A percentile compares a stretch with the other conserved stretches of the same genome.
phyloP scores from a whole-genome alignment of 441 rosid species.

The Populus hybrid region DNA sequence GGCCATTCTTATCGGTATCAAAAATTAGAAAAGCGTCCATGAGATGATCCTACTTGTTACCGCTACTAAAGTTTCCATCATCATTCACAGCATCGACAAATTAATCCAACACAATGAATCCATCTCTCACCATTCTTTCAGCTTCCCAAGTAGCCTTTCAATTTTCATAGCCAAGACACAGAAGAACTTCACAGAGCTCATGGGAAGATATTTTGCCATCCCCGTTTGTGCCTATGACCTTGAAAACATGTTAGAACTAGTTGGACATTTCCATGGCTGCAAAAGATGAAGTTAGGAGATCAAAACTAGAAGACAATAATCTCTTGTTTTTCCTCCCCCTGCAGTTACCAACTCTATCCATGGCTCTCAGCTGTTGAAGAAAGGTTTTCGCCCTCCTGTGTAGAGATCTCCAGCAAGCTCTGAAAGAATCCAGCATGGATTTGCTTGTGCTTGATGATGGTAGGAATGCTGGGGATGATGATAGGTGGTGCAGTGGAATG shows the following conservation, averaged over 20 bases:
- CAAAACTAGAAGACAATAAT: constrained; percentile 20
- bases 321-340: constrained; percentile 9
- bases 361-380: constrained; percentile 4
- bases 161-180: constrained; percentile 35
- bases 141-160: constrained; percentile 37
- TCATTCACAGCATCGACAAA: constrained; percentile 28
- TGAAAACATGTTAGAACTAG: constrained; percentile 25
- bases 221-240: constrained; percentile 35
- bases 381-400: constrained; percentile 7
- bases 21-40: constrained; percentile 47
- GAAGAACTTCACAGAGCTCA: constrained; percentile 40
- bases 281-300: constrained; percentile 29
- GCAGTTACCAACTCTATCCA: neutral
- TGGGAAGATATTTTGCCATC: constrained; percentile 46
- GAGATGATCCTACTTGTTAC: constrained; percentile 13
- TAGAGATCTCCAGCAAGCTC: constrained; percentile 24
- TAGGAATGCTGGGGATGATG: neutral
- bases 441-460: neutral
- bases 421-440: constrained; percentile 20
- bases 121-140: constrained; percentile 37
- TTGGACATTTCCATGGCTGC: constrained; percentile 30
- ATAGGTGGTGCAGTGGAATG: neutral
- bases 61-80: neutral
- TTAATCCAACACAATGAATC: constrained; percentile 42
- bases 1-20: constrained; percentile 40